Conservation (phyloP, 345 rosid genomes). For the sweet orange (Citrus sinensis) region DNA sequence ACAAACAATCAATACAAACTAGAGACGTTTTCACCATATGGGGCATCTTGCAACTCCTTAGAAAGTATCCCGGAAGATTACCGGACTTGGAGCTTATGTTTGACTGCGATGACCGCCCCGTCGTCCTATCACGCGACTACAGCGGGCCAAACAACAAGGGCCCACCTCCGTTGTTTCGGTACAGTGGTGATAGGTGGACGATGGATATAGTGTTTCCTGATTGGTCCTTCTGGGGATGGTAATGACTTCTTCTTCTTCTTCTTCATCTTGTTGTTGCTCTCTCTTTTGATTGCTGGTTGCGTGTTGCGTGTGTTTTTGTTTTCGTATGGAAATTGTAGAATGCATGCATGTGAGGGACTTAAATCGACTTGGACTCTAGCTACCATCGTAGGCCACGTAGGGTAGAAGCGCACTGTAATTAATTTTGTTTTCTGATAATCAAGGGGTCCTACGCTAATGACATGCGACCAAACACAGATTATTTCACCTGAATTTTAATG, state of each 20-base stretch:
- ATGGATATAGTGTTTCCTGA: constrained; percentile 54
- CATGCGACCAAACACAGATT: not conserved
- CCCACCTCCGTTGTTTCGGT: constrained; percentile 58
- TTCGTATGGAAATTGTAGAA: not conserved
- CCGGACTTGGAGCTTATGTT: constrained; percentile 68
- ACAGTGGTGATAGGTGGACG: constrained; percentile 36
- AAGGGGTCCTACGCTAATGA: not conserved
- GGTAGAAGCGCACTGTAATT: not conserved
- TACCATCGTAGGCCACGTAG: not conserved
- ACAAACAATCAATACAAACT: constrained; percentile 35
- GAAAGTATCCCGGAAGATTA: constrained; percentile 51
- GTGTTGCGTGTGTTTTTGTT: not conserved
- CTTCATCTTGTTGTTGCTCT: not conserved
- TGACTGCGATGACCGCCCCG: constrained; percentile 45
- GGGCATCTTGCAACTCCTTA: constrained; percentile 57
- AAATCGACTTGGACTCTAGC: not conserved
- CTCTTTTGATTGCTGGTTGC: not conserved
- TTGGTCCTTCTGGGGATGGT: constrained; percentile 83
- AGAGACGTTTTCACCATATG: constrained; percentile 57
- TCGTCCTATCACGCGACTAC: constrained; percentile 24
- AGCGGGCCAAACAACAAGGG: constrained; percentile 21
- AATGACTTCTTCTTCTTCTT: not conserved
- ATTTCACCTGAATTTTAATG: not conserved
- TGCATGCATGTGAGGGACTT: not conserved
- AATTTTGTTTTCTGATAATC: not conserved